Conservation (phyloP, 768 basidiomycete species). For the Lactarius hatsudake region DNA sequence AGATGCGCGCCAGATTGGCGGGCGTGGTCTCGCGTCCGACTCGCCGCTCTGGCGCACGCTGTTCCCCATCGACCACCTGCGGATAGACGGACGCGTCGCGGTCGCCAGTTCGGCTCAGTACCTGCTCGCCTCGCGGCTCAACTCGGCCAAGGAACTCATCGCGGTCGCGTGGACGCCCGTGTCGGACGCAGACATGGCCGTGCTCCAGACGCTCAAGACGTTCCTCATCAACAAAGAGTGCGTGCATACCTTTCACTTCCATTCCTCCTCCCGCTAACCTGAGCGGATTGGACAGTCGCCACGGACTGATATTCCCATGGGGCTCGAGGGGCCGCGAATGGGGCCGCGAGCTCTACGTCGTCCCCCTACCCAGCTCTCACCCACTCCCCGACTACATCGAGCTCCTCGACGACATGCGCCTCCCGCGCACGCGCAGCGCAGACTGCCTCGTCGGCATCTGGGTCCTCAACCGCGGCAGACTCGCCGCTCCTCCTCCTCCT, state of each 20-base stretch:
- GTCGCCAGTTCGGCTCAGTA: constrained; percentile 75
- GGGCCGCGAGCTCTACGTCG: constrained; percentile 84
- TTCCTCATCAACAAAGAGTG: constrained; percentile 74
- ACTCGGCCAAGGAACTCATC: constrained; percentile 72
- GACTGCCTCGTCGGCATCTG: constrained; percentile 80
- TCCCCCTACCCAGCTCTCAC: constrained; percentile 65
- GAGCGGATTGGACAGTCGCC: constrained; percentile 53
- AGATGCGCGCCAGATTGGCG: constrained; percentile 76
- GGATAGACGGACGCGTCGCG: constrained; percentile 83
- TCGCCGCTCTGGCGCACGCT: constrained; percentile 72
- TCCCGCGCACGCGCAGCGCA: constrained; percentile 60
- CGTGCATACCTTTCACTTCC: constrained; percentile 32
- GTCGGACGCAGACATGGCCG: constrained; percentile 42
- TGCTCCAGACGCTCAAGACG: constrained; percentile 59
- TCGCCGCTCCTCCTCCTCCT: constrained; percentile 37
- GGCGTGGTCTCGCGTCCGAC: constrained; percentile 53
- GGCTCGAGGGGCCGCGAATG: constrained; percentile 68
- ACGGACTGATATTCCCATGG: constrained; percentile 87
- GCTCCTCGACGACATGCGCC: constrained; percentile 67
- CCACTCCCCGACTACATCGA: constrained; percentile 84
- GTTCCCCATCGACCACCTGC: constrained; percentile 65
- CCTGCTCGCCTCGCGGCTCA: constrained; percentile 74
- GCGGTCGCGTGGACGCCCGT: constrained; percentile 69
- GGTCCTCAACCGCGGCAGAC: constrained; percentile 80
- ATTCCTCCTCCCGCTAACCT: constrained; percentile 14